Base-by-base conservation (phyloP, 139 green algal genomes). In the Pycnococcus provasolii region DNA sequence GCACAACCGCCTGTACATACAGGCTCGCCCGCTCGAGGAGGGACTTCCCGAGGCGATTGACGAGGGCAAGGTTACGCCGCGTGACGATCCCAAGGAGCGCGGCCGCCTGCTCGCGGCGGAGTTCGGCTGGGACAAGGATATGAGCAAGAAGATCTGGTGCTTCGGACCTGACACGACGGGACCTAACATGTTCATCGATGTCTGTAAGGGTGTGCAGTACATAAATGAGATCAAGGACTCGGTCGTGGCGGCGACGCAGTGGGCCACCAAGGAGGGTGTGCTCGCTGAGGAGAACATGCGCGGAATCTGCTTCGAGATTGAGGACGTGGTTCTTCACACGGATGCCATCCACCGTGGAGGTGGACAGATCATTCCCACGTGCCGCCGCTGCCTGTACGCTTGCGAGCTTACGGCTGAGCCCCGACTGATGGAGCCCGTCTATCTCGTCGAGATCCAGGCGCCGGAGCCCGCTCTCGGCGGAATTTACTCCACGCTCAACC, bases 221-320 rank as follows among this genome's bases (percentile, higher is more conserved):
- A 81, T 99, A 72, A 98, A 95, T 73, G 93, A 99, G 85, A 97
- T 99, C 85, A 97, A 97, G 87, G 93, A 99, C 83, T 90, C 79
- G 3, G 85, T 79, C 71, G 85, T 99, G 40, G 93, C 93, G 15
- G 93, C 90, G 53, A 92, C 97, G 82, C 92, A 99, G 87, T 98
- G 94, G 93, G 93, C 93, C 26, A 84, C 81, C 78, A 97, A 98
- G 87, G 92, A 99, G 84, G 93, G 93, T 67, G 84, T 87, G n/a
- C 68, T 99, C 68, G 79, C 80, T 13, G 93, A 99, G 85, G 93
- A 99, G 87, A 98, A 98, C 90, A 96, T 99, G 91, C 91, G 93
- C 73, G 93, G 89, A 66, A 82, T 91, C 57, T 77, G 81, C 41
- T 96, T 96, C 69, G 93, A 98, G 88, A 75, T 94, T 44, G 79